phyloP scores from a whole-genome alignment of 2,329 filamentous ascomycete genomes.

The Alternaria longipes region DNA sequence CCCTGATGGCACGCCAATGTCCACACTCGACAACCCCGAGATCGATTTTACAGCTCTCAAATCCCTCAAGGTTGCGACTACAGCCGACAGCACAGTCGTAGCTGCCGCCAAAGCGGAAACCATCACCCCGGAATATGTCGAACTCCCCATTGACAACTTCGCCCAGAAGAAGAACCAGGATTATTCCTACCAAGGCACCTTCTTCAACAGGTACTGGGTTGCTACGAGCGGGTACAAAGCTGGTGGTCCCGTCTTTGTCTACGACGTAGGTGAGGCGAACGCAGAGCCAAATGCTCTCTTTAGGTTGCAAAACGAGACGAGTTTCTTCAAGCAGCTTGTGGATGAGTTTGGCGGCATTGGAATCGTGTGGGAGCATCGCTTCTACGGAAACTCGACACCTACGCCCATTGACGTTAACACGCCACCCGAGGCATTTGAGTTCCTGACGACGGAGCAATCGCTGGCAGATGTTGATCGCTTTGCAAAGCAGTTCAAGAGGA shows the following conservation, averaged over 20 bases:
- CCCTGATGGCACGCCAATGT: slow-evolving; percentile 43
- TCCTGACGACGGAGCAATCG: slow-evolving; percentile 53
- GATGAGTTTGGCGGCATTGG: slow-evolving; percentile 50
- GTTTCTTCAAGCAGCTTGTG: slow-evolving; percentile 49
- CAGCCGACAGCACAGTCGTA: slow-evolving; percentile 6
- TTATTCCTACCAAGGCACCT: slow-evolving; percentile 35
- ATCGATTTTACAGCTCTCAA: slow-evolving; percentile 1
- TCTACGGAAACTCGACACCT: slow-evolving; percentile 54
- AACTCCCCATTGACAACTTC: slow-evolving; percentile 51
- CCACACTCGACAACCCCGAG: neutral
- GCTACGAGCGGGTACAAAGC: slow-evolving; percentile 43
- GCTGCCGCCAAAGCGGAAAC: neutral
- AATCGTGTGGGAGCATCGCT: slow-evolving; percentile 55
- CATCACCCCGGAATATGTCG: slow-evolving; percentile 45
- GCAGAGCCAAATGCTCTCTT: slow-evolving; percentile 37
- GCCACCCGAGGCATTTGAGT: slow-evolving; percentile 46
- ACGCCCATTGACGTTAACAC: slow-evolving; percentile 45
- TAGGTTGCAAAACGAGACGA: slow-evolving; percentile 41
- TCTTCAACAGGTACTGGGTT: slow-evolving; percentile 52
- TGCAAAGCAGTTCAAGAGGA: slow-evolving; percentile 51
- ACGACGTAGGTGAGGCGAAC: slow-evolving; percentile 49
- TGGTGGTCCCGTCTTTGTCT: slow-evolving; percentile 52
- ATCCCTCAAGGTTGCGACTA: slow-evolving; percentile 12
- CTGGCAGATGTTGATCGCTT: slow-evolving; percentile 54
- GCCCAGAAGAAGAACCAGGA: slow-evolving; percentile 33